Conservation (phyloP, 306 rosid genomes). For the Vigna unguiculata region DNA sequence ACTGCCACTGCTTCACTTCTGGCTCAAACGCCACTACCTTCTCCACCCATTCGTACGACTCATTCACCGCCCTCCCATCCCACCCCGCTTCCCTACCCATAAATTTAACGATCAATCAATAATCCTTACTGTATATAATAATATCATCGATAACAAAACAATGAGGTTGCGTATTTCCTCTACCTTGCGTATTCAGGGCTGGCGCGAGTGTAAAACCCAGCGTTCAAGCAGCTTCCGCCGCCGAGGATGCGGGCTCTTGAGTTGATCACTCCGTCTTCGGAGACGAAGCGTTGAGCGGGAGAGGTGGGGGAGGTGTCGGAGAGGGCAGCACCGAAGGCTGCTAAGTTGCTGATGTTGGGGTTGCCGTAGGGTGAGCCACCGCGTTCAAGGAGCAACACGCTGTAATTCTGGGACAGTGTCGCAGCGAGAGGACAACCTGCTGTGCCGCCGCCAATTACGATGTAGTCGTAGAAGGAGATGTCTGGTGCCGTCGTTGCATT, state of each 20-base stretch:
- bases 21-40: slow-evolving; percentile 69
- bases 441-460: slow-evolving; percentile 82
- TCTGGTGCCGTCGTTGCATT: slow-evolving; percentile 61
- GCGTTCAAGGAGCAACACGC: slow-evolving; percentile 76
- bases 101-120: neutral
- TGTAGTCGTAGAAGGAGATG: slow-evolving; percentile 71
- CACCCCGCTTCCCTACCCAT: slow-evolving; percentile 61
- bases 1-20: slow-evolving; percentile 60
- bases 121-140: too few relatives aligned
- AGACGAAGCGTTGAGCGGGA: slow-evolving; percentile 81
- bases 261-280: slow-evolving; percentile 83
- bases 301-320: slow-evolving; percentile 70
- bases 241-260: slow-evolving; percentile 80
- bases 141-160: too few relatives aligned
- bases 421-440: slow-evolving; percentile 92
- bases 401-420: slow-evolving; percentile 69
- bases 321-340: slow-evolving; percentile 68
- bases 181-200: slow-evolving; percentile 57
- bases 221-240: slow-evolving; percentile 77
- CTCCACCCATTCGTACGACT: slow-evolving; percentile 85
- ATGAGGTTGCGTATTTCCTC: neutral
- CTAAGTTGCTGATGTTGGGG: slow-evolving; percentile 63
- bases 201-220: slow-evolving; percentile 84
- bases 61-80: slow-evolving; percentile 67
- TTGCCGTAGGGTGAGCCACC: slow-evolving; percentile 86